Percentiles rank a stretch among this genome's conserved stretches.
These are phyloP conservation scores for Coniophora puteana DNA, from an alignment of 1,284 basidiomycete genomes.

Conservation along the genomic window DNA sequence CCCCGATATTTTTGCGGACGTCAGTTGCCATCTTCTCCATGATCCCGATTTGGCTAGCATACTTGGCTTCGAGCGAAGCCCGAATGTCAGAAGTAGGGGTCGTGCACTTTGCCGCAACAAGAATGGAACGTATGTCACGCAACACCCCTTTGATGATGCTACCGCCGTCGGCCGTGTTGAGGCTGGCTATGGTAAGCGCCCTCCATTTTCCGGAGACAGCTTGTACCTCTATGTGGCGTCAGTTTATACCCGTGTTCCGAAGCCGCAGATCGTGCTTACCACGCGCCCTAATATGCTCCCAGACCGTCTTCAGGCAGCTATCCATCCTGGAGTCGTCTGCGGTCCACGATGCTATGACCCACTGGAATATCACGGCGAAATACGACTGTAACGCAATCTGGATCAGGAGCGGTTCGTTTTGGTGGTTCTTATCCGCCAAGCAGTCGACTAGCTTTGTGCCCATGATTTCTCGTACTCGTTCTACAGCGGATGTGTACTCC, in stretches of 20 bases:
- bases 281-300: no score
- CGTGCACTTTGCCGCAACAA: slow-evolving; percentile 7
- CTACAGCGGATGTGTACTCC: slow-evolving; percentile 22
- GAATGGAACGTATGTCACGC: no score
- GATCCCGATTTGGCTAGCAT: slow-evolving; percentile 5
- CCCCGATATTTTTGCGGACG: no score
- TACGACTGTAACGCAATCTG: slow-evolving; percentile 31
- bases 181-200: slow-evolving; percentile 25
- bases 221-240: no score
- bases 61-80: slow-evolving; percentile 1
- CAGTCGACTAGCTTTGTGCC: no score
- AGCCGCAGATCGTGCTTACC: no score
- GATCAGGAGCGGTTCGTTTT: slow-evolving; percentile 28
- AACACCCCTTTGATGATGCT: no score
- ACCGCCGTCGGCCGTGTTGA: slow-evolving; percentile 18
- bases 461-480: no score
- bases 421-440: slow-evolving; percentile 27
- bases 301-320: no score
- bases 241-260: no score
- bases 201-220: slow-evolving; percentile 29
- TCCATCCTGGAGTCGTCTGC: no score
- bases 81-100: background rate
- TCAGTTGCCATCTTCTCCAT: slow-evolving; percentile 4
- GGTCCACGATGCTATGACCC: slow-evolving; percentile 26
- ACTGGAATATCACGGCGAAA: slow-evolving; percentile 22